Evolutionary conservation across 1,284 basidiomycete species (phyloP).

Genomic region (Cutaneotrichosporon sp.): DNA sequence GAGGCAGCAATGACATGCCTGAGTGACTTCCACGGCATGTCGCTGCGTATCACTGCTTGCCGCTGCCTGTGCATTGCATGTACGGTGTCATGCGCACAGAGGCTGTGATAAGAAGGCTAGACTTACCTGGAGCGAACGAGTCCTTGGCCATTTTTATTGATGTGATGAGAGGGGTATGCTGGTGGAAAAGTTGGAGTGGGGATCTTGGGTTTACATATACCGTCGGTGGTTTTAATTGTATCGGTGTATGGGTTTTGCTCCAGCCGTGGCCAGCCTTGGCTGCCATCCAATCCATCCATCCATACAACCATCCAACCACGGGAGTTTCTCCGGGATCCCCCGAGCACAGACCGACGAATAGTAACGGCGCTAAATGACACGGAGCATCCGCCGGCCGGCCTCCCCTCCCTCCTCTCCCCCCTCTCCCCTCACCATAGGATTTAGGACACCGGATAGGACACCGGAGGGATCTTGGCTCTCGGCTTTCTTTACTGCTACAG

Average conservation of each 20-base stretch:
- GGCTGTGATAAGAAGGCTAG: neutral
- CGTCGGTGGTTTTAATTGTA: neutral
- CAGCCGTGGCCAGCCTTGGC: no score
- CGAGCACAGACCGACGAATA: constrained; percentile 3
- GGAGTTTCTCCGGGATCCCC: neutral
- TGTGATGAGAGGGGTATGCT: constrained; percentile 1
- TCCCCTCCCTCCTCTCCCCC: neutral
- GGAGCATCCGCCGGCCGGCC: no score
- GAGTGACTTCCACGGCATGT: neutral
- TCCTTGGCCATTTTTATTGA: constrained; percentile 14
- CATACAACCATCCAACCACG: neutral
- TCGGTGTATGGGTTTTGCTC: no score
- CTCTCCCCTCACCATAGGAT: neutral
- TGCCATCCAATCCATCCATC: no score
- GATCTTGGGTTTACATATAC: neutral
- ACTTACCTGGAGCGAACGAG: constrained; percentile 19
- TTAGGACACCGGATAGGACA: no score
- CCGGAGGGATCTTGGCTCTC: no score
- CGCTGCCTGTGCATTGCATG: neutral
- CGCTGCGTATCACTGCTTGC: neutral
- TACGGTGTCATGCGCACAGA: neutral
- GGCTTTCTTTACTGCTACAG: no score
- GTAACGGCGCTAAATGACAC: no score
- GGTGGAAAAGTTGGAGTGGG: constrained; percentile 1
- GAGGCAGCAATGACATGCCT: no score